Conservation (phyloP, 129 eudicot species). For the Tanacetum coccineum region DNA sequence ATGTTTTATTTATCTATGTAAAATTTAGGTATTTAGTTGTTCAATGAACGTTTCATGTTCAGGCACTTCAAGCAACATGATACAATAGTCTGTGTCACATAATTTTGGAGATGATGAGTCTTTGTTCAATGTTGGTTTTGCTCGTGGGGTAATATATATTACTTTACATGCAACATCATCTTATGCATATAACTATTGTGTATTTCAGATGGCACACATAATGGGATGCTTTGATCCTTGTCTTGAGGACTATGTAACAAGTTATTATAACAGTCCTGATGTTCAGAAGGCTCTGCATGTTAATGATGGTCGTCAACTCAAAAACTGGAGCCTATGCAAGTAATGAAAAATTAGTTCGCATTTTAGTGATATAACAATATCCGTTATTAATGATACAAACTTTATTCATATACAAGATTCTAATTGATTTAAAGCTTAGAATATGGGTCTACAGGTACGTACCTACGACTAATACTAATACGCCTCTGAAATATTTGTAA, state of each 20-base stretch:
- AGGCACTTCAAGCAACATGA: too few relatives aligned
- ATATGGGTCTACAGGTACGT: constrained; percentile 90
- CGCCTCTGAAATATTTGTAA: neutral
- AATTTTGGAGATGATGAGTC: too few relatives aligned
- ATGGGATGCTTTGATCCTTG: constrained; percentile 95
- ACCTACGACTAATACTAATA: neutral
- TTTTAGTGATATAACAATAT: neutral
- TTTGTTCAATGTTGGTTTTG: too few relatives aligned
- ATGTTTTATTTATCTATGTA: too few relatives aligned
- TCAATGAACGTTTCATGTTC: too few relatives aligned
- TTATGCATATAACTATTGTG: neutral
- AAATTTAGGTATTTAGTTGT: too few relatives aligned
- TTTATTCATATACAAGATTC: constrained; percentile 55
- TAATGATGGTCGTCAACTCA: constrained; percentile 52
- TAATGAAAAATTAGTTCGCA: constrained; percentile 20
- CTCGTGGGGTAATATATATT: too few relatives aligned
- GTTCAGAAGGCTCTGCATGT: constrained; percentile 96
- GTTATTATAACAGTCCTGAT: constrained; percentile 58
- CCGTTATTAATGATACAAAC: neutral
- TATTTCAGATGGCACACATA: constrained; percentile 68
- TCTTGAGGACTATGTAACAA: constrained; percentile 63
- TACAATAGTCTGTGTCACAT: too few relatives aligned
- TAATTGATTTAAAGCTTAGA: constrained; percentile 67
- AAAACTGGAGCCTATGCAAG: constrained; percentile 94
- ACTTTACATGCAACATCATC: neutral